Evolutionary conservation across 106 monocot genomes (phyloP), one percentile per base, ranked within the genome.

Genomic region (Amphibolis antarctica): DNA sequence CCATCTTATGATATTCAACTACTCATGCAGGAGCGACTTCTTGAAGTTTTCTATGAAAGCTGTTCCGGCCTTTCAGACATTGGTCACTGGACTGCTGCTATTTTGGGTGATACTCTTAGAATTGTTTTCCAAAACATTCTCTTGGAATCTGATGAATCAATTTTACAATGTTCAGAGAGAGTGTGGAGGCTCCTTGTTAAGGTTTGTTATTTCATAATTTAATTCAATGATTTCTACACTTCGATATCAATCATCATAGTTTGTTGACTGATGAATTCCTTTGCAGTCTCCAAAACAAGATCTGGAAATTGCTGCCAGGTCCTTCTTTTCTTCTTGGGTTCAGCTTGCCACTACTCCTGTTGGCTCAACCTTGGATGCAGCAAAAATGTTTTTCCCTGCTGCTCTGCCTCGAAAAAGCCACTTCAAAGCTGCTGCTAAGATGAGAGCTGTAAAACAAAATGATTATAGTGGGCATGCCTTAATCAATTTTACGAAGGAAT

Each of bases 41-140:
- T 96, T 67, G 96, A 86, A 74, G 84, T 87, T 71, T 77, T 81
- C 63, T 77, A 80, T 65, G 66, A 70, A 64, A 72, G 65, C 23
- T 75, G 69, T 53, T 70, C 64, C 44, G 75, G 72, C 14, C 61
- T 72, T 42, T 46, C 57, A 14, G 66, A 51, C 23, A 71, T 54
- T 68, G 74, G 67, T 29, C 79, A 86, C 54, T 96, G 96, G 86
- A 80, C 80, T 50, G 47, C 84, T 64, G 74, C 80, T 25, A 77
- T 90, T 43, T 78, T 96, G 31, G 80, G 96, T 49, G 96, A 96
- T 78, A 89, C 90, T 44, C 53, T 96, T 72, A 78, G 86, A 48
- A 90, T 96, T 74, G 86, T 90, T 67, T 96, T 90, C 55, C 96
- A 96, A 68, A 96, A 96, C 71, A 56, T 96, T 28, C 78, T 96